Base-by-base conservation (phyloP, 2,329 filamentous ascomycete genomes). In the Exophiala viscosa region DNA sequence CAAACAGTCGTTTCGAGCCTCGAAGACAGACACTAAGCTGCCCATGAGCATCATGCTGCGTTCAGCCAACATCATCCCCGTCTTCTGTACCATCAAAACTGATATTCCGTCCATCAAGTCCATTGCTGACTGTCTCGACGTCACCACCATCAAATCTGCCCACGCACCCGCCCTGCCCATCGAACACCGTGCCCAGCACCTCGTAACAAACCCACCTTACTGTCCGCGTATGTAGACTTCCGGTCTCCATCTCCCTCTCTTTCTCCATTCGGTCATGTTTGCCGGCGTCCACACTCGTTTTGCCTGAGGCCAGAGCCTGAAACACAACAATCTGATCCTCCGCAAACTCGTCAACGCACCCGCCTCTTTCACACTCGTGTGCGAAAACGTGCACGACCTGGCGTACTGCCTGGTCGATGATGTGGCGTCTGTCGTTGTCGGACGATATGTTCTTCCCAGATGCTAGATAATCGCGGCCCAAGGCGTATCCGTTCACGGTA, bases 241-340 rank as follows among this genome's bases (percentile, higher is more conserved):
- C 48, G 11, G 17, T 49, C 46, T 48, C 51, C 7, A 31, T 52
- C 50, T 51, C 60, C 32, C 6, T 47, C 53, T 17, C 33, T 43
- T 35, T 33, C 28, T 13, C 5, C 55, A 59, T 9, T 65, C 60
- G 18, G 3, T 28, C 1, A 4, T 28, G 3, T 53, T 31, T 41
- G 6, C 33, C 50, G 2, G 45, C 41, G 56, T 63, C 64, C 0
- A 76, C 67, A 0, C 45, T 42, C 55, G 70, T 73, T 34, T 28
- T 60, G 1, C 76, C 76, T 7, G 67, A 59, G 3, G 78, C 78
- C 15, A 85, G 65, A 13, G 78, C 78, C 61, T 83, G 79, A 52
- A 82, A 84, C 0, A 84, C 71, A 1, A 83, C 76, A 20, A 84
- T 58, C 60, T 84, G 81, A 64, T 84, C 82, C 39, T 77, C 68